Conservation (phyloP, 1,284 basidiomycete genomes). For the Coriolopsis trogii region DNA sequence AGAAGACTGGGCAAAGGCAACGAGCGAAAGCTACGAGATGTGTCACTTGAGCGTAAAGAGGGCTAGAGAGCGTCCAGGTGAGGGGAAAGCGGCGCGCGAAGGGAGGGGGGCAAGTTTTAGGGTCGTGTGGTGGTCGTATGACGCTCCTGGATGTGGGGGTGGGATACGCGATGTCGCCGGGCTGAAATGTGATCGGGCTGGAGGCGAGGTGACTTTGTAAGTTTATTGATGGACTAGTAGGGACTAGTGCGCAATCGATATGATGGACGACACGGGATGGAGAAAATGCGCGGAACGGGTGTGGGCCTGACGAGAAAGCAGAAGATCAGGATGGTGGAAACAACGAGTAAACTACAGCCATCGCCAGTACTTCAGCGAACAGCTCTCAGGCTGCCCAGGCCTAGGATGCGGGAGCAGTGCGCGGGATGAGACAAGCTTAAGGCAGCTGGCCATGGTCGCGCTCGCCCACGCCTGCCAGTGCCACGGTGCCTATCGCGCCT, state of each 20-base stretch:
- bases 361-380: neutral
- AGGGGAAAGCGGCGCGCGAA: neutral
- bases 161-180: slow-evolving; percentile 1
- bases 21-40: neutral
- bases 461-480: neutral
- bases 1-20: neutral
- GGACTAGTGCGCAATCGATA: slow-evolving; percentile 11
- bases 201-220: slow-evolving; percentile 13
- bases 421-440: slow-evolving; percentile 14
- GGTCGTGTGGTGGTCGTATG: slow-evolving; percentile 15
- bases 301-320: too few relatives aligned
- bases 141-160: slow-evolving; percentile 3
- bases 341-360: neutral
- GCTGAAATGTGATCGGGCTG: slow-evolving; percentile 10
- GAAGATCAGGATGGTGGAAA: neutral
- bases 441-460: slow-evolving; percentile 1
- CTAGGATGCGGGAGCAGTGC: slow-evolving; percentile 4
- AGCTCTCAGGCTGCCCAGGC: neutral
- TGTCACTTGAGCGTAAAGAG: neutral
- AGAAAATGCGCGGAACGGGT: neutral
- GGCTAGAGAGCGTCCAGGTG: neutral
- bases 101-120: neutral
- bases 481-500: slow-evolving; percentile 12
- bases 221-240: too few relatives aligned
- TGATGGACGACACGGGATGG: slow-evolving; percentile 6